phyloP scores from a whole-genome alignment of 192 early-diverging fungal genomes.

The Helicostylum pulchrum region DNA sequence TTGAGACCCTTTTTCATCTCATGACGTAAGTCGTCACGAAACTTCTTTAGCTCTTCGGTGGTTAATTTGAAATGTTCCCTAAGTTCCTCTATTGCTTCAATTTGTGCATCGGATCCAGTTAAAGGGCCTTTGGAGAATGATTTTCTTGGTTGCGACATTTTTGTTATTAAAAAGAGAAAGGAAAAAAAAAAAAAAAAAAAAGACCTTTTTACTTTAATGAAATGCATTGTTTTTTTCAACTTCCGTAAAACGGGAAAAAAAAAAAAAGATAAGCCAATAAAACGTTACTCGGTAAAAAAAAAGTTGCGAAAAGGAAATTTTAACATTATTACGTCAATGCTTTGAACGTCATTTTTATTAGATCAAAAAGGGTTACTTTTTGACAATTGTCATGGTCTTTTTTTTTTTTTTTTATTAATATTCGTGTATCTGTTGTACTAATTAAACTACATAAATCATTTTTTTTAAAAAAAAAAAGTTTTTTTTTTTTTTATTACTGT shows the following conservation, averaged over 20 bases:
- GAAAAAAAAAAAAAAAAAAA: neutral
- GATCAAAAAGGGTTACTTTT: no score
- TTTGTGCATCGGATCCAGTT: constrained; percentile 1
- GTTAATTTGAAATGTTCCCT: constrained; percentile 46
- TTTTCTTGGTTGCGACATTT: neutral
- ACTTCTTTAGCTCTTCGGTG: constrained; percentile 48
- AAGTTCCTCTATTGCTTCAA: neutral
- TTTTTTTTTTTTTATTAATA: no score
- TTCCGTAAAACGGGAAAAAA: neutral
- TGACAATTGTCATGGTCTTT: no score
- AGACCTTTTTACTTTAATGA: neutral
- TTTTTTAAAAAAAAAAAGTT: no score
- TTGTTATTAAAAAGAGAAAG: neutral
- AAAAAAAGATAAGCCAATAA: neutral
- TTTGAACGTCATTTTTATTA: no score
- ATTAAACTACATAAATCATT: no score
- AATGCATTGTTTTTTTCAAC: neutral
- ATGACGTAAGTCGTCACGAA: constrained; percentile 51
- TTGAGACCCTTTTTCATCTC: constrained; percentile 61
- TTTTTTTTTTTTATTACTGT: no score
- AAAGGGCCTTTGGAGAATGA: neutral
- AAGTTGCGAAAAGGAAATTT: no score
- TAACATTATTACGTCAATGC: no score
- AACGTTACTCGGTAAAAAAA: no score
- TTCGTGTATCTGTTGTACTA: no score